Evolutionary conservation across 2,329 filamentous ascomycete species (phyloP).

Genomic region (Podosphaera aphanis): DNA sequence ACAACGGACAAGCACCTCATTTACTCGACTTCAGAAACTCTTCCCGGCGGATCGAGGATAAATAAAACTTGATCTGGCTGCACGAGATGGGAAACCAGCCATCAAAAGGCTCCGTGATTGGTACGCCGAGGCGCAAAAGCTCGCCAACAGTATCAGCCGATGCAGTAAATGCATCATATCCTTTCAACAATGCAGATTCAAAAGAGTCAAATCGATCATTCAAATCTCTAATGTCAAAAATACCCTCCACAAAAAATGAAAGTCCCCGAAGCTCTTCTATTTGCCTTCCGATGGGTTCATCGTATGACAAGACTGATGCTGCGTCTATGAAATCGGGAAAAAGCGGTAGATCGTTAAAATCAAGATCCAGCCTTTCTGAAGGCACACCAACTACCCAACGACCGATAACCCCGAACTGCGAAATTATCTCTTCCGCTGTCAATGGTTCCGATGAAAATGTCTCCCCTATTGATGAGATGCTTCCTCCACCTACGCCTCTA

Average conservation of each 20-base stretch:
- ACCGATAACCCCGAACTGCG: not conserved
- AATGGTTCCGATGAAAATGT: constrained; percentile 18
- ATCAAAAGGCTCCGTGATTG: constrained; percentile 22
- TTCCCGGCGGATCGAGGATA: not conserved
- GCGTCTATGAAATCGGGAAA: constrained; percentile 50
- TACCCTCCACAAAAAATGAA: constrained; percentile 52
- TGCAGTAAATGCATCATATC: constrained; percentile 60
- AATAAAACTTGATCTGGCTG: not conserved
- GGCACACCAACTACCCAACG: constrained; percentile 13
- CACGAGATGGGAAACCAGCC: constrained; percentile 49
- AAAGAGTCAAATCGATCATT: constrained; percentile 79
- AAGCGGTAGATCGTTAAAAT: constrained; percentile 29
- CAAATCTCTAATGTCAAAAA: constrained; percentile 61
- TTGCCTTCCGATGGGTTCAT: constrained; percentile 24
- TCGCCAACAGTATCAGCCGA: constrained; percentile 15
- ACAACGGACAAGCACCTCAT: not conserved
- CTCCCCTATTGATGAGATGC: constrained; percentile 25
- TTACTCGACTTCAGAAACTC: not conserved
- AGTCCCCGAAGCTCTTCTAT: constrained; percentile 59
- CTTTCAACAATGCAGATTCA: constrained; percentile 78
- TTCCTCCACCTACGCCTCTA: constrained; percentile 66
- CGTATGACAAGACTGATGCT: constrained; percentile 44
- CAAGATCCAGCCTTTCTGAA: constrained; percentile 21
- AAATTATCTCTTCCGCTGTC: not conserved
- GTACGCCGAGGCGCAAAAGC: constrained; percentile 11